Base-by-base conservation (phyloP, 305 asterid species). In the Fraxinus platypoda region DNA sequence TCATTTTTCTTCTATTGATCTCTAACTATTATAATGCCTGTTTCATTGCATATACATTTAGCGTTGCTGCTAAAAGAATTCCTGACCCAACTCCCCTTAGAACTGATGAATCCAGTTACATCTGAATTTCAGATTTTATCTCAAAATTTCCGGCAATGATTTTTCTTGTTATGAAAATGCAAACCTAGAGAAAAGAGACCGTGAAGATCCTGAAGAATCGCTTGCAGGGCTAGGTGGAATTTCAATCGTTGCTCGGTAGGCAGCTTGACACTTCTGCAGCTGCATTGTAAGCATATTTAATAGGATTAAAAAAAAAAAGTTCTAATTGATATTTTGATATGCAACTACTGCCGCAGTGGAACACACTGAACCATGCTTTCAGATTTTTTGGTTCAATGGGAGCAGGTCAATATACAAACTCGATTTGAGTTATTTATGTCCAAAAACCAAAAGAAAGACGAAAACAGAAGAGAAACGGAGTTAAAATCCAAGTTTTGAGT, bases 121-220 rank as follows among this genome's bases (percentile, higher is more conserved):
- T 70, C 41, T 28, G 21, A 11, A 68, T 68, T 68, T 28, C 74
- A 3, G 8, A 30, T 6, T 31, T 3, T 70, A 30, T 15, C 75
- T 13, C 23, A 30, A 30, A 15, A 12, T 52, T 66, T 21, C 59
- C 37, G 3, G 71, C 25, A 35, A 28, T 38, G 78, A 34, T 37
- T 57, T 62, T 75, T 66, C 75, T 64, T 25, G 79, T 89, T 88
- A 95, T 5, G 98, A 85, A 85, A 96, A 94, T 43, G 98, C 78
- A 89, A 96, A 94, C 89, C 98, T 88, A n/a, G 99, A 93, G 78
- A 96, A 93, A 17, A 96, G 94, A 41, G 99, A 93, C n/a, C 52
- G 73, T 75, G 89, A 93, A 11, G 98, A 85, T 81, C 86, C 91
- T 3, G 87, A 81, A 68, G 95, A 84, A 80, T 94, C 97, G 73